Evolutionary conservation across 2,329 filamentous ascomycete genomes (phyloP).

Genomic region (Xylariaceae sp.): DNA sequence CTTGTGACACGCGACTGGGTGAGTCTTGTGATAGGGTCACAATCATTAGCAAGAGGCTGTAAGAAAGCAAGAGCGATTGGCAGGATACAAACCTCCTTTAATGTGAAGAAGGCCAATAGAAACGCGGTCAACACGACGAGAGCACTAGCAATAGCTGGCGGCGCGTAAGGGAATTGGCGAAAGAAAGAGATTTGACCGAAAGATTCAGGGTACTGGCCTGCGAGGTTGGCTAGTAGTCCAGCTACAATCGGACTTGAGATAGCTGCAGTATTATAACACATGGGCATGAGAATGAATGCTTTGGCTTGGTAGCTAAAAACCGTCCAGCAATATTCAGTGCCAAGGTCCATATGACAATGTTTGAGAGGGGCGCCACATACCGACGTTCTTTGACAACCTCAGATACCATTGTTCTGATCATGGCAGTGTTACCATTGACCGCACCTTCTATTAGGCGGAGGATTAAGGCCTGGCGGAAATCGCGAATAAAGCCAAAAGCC

Average conservation of each 20-base stretch:
- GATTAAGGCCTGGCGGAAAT: constrained; percentile 20
- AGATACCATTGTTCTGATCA: constrained; percentile 24
- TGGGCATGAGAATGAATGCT: constrained; percentile 21
- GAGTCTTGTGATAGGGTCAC: constrained; percentile 1
- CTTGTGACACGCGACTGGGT: constrained; percentile 10
- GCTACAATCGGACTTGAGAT: constrained; percentile 18
- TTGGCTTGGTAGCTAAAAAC: constrained; percentile 15
- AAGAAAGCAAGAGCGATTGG: background rate
- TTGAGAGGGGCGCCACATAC: constrained; percentile 2
- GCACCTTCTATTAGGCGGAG: constrained; percentile 21
- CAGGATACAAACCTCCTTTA: constrained; percentile 15
- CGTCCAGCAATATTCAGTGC: background rate
- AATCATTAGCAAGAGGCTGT: background rate
- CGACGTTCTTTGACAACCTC: constrained; percentile 23
- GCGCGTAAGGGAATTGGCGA: constrained; percentile 15
- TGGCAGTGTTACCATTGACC: constrained; percentile 19
- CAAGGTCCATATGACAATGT: no score
- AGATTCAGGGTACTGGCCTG: no score
- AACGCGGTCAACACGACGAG: constrained; percentile 9
- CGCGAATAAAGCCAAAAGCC: constrained; percentile 20
- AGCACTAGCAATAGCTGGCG: constrained; percentile 16
- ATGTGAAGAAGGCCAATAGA: constrained; percentile 16
- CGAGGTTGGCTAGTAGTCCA: constrained; percentile 13
- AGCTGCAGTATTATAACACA: constrained; percentile 19
- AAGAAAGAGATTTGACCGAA: constrained; percentile 20